A percentile compares a stretch with the other conserved stretches of the same genome.
phyloP scores from a whole-genome alignment of 192 early-diverging fungal species.

The Backusella tarrabulga region DNA sequence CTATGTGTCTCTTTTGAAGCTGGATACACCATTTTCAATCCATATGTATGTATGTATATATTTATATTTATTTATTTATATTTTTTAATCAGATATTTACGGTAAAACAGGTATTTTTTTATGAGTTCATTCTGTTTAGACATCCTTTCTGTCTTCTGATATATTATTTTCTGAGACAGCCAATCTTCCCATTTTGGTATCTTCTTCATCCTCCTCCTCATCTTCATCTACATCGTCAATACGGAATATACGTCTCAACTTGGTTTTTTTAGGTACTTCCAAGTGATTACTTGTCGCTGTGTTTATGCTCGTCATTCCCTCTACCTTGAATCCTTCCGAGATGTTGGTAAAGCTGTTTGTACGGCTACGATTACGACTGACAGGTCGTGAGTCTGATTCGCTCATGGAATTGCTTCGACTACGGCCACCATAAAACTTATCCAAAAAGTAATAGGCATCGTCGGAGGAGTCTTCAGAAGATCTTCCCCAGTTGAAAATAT shows the following conservation, averaged over 20 bases:
- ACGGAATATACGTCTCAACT: slow-evolving; percentile 16
- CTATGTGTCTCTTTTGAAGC: no score
- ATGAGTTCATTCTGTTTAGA: neutral
- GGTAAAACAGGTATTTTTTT: neutral
- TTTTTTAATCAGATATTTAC: neutral
- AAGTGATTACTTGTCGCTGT: neutral
- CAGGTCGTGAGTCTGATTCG: slow-evolving; percentile 23
- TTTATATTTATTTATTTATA: neutral
- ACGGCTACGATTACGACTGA: slow-evolving; percentile 42
- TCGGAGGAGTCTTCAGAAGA: slow-evolving; percentile 47
- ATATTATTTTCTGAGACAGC: slow-evolving; percentile 2
- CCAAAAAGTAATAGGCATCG: slow-evolving; percentile 53
- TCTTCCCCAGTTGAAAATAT: slow-evolving; percentile 56
- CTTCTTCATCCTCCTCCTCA: slow-evolving; percentile 2
- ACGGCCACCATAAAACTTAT: slow-evolving; percentile 41
- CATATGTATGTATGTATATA: neutral
- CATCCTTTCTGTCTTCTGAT: neutral
- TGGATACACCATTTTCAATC: no score
- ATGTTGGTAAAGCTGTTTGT: slow-evolving; percentile 41
- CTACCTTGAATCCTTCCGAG: slow-evolving; percentile 45
- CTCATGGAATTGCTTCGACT: slow-evolving; percentile 35
- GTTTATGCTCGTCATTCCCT: slow-evolving; percentile 44
- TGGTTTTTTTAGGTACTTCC: neutral
- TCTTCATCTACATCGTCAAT: slow-evolving; percentile 29
- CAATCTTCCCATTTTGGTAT: slow-evolving; percentile 5